Conservation (phyloP, 2,329 filamentous ascomycete genomes). For the Calonectria pteridis region DNA sequence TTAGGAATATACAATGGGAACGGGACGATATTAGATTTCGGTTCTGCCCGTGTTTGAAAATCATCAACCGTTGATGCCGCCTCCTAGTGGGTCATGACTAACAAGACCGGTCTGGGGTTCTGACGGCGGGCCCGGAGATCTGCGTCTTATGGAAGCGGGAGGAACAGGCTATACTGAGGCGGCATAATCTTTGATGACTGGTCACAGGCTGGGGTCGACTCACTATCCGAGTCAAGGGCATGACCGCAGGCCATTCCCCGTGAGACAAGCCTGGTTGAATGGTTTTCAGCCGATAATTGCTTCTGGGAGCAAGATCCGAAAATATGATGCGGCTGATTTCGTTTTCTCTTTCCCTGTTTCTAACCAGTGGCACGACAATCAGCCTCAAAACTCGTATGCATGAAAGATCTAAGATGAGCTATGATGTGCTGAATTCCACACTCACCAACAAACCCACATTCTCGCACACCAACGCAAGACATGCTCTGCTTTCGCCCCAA, state of each 20-base stretch:
- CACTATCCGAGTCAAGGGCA: conserved; percentile 28
- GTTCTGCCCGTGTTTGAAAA: neutral
- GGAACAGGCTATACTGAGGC: conserved; percentile 17
- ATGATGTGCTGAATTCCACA: conserved; percentile 6
- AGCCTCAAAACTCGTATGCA: conserved; percentile 19
- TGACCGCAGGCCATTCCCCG: conserved; percentile 15
- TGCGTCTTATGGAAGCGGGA: conserved; percentile 14
- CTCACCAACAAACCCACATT: conserved; percentile 1
- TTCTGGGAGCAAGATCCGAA: conserved; percentile 27
- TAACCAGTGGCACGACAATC: conserved; percentile 22
- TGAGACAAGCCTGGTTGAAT: conserved; percentile 1
- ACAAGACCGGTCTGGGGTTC: conserved; percentile 9
- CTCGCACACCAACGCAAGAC: neutral
- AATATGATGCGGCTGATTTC: neutral
- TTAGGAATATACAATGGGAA: conserved; percentile 19
- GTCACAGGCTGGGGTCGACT: conserved; percentile 12
- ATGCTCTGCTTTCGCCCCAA: neutral
- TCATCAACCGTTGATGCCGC: conserved; percentile 5
- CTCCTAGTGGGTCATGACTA: conserved; percentile 1
- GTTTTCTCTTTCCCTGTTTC: conserved; percentile 4
- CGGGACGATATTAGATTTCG: conserved; percentile 18
- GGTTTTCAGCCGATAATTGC: conserved; percentile 18
- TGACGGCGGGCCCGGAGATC: conserved; percentile 23
- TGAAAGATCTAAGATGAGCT: conserved; percentile 28
- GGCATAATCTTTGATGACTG: conserved; percentile 11